Evolutionary conservation across 139 green algal species (phyloP), one percentile per base, ranked within the genome.

Genomic region (Zygnema circumcarinatum): DNA sequence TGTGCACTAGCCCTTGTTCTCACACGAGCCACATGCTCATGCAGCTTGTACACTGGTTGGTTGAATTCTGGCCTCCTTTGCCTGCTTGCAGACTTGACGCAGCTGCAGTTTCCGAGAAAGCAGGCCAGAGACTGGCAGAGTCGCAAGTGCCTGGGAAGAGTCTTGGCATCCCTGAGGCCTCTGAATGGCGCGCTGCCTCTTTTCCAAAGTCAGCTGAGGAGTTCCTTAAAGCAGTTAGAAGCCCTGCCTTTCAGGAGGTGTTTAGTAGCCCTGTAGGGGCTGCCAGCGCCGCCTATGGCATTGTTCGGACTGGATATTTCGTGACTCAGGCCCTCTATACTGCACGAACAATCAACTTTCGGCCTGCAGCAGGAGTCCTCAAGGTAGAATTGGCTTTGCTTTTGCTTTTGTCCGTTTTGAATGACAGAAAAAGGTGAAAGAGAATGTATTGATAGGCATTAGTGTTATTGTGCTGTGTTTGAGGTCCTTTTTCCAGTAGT

Each of bases 311-410:
- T 31, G 25, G 1, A 53, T 81, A 75, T 74, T 83, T 74, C 20
- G n/a, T 69, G 21, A 32, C 20, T 62, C 56, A 78, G 16, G 67
- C 21, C 3, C 75, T 39, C 2, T 67, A 47, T 47, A 2, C 35
- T 3, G 29, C 16, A 68, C 16, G 32, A 32, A 38, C 2, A 38
- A 72, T 81, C 33, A 31, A 31, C 75, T 82, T 47, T 36, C n/a
- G n/a, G 22, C 32, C 32, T 81, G 87, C 79, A 74, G 36, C 80
- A 67, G 91, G 86, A 0, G 22, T 81, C 31, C 16, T 78, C 69
- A 78, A 78, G 69, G 69, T 78, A 78, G 7, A 39, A 38, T 25
- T 62, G 7, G 47, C 47, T 25, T 62, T n/a, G n/a, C n/a, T n/a
- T n/a, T n/a, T n/a, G n/a, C n/a, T n/a, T n/a, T n/a, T n/a, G n/a